Evolutionary conservation across 2,329 filamentous ascomycete genomes (phyloP), one percentile per base, ranked within the genome.

Genomic region (Neonectria punicea): DNA sequence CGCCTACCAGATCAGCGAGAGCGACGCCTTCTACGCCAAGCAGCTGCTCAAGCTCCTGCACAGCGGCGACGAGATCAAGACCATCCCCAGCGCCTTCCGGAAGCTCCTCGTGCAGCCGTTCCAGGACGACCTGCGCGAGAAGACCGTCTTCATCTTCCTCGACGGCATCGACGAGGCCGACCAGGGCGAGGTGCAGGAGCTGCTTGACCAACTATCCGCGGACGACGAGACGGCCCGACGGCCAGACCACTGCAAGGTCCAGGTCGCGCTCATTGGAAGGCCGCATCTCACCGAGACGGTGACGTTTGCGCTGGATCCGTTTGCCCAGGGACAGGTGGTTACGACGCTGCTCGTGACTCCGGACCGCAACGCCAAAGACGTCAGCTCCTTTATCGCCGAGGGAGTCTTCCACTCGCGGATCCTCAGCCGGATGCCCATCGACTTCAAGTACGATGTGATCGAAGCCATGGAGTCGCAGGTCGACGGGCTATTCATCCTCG

Each of bases 101-200:
- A 78, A 77, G 7, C 72, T 85, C 0, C 78, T 85, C 11, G 70
- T 79, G 0, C 73, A 81, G 6, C 82, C 80, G 1, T 80, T 80
- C 55, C 53, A 77, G 6, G 73, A 76, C 4, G 76, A 77, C n/a
- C 63, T 68, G 7, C 75, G 75, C 7, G 72, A 73, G 2, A 79
- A 79, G 32, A 75, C 70, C 3, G 74, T 81, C 2, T 84, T 82
- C 69, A 68, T 85, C n/a, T 77, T 85, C 34, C 68, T 85, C 3
- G 83, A 85, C 47, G 83, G 81, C 4, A 74, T 85, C 5, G 83
- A 85, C 58, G 83, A 85, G 68, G 82, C 81, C 0, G 76, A 80
- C 5, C 70, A 73, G 1, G 70, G 73, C 0, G 81, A 83, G 7
- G 71, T 83, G 4, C 63, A 75, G 9, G 74, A 80, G 20, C 75